Evolutionary conservation across 805 yeast genomes (phyloP).

Genomic region (Candida tallmaniae): DNA sequence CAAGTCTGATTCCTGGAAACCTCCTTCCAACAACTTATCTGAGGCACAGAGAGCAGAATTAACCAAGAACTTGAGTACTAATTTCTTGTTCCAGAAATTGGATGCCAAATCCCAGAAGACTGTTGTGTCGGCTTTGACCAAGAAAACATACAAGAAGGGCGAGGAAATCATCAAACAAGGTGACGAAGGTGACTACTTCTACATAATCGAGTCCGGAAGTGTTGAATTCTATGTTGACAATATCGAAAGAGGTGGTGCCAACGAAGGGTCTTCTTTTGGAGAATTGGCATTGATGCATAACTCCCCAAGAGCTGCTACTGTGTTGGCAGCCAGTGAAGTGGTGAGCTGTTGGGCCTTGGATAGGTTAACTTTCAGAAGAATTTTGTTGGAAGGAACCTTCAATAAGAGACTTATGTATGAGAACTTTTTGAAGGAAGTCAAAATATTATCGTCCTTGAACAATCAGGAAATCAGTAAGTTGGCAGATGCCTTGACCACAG

Average conservation of each 20-base stretch:
- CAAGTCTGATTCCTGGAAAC: slow-evolving; percentile 63
- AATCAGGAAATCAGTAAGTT: slow-evolving; percentile 82
- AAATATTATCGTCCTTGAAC: slow-evolving; percentile 68
- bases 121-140: slow-evolving; percentile 80
- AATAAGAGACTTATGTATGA: slow-evolving; percentile 90
- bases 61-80: slow-evolving; percentile 67
- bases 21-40: slow-evolving; percentile 63
- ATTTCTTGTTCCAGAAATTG: slow-evolving; percentile 79
- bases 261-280: slow-evolving; percentile 90
- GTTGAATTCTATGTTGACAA: slow-evolving; percentile 80
- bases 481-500: slow-evolving; percentile 90
- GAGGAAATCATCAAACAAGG: slow-evolving; percentile 80
- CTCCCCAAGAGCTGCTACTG: slow-evolving; percentile 97
- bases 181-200: slow-evolving; percentile 91
- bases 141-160: slow-evolving; percentile 55
- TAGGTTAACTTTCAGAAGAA: slow-evolving; percentile 87
- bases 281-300: slow-evolving; percentile 97
- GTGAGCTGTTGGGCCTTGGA: slow-evolving; percentile 84
- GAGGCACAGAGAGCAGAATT: slow-evolving; percentile 63
- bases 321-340: slow-evolving; percentile 66
- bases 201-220: slow-evolving; percentile 76
- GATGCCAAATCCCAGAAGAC: slow-evolving; percentile 74
- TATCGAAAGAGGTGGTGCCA: slow-evolving; percentile 64
- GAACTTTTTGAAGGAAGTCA: slow-evolving; percentile 79
- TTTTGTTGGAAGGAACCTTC: slow-evolving; percentile 84